Evolutionary conservation across 2,329 filamentous ascomycete genomes (phyloP).

Genomic region (Macrophomina tecta): DNA sequence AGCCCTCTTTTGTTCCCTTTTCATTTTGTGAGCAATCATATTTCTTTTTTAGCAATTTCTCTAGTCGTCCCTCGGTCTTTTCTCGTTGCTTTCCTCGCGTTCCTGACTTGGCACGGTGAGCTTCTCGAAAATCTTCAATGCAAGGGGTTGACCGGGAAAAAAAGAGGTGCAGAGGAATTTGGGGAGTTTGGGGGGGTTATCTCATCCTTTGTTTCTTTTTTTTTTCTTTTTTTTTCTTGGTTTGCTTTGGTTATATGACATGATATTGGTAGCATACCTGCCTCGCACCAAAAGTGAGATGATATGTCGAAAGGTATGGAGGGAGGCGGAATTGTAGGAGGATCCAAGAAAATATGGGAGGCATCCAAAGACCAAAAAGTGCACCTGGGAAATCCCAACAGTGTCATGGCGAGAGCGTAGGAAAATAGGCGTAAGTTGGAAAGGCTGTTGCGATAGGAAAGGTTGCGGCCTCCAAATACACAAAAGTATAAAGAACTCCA

Average conservation of each 20-base stretch:
- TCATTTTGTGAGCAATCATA: slow-evolving; percentile 15
- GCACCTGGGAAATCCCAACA: background rate
- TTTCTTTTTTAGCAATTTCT: background rate
- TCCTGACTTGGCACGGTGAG: background rate
- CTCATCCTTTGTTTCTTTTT: background rate
- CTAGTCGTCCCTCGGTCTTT: slow-evolving; percentile 6
- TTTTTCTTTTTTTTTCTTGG: background rate
- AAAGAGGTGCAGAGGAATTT: background rate
- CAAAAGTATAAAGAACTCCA: slow-evolving; percentile 8
- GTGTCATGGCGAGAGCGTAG: background rate
- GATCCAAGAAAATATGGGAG: slow-evolving; percentile 5
- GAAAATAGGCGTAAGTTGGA: background rate
- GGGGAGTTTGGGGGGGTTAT: slow-evolving; percentile 4
- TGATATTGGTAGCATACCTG: slow-evolving; percentile 20
- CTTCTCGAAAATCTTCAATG: slow-evolving; percentile 13
- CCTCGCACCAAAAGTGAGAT: slow-evolving; percentile 4
- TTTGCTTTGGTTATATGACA: slow-evolving; percentile 11
- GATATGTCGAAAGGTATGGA: background rate
- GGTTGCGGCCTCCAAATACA: slow-evolving; percentile 2
- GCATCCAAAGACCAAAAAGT: background rate
- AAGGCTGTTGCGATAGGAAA: background rate
- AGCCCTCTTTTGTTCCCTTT: background rate
- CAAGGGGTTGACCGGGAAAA: background rate
- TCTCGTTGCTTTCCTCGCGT: background rate
- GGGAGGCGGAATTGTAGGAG: background rate